Conservation (phyloP, 2,329 filamentous ascomycete species). For the Colletotrichum eleusines region DNA sequence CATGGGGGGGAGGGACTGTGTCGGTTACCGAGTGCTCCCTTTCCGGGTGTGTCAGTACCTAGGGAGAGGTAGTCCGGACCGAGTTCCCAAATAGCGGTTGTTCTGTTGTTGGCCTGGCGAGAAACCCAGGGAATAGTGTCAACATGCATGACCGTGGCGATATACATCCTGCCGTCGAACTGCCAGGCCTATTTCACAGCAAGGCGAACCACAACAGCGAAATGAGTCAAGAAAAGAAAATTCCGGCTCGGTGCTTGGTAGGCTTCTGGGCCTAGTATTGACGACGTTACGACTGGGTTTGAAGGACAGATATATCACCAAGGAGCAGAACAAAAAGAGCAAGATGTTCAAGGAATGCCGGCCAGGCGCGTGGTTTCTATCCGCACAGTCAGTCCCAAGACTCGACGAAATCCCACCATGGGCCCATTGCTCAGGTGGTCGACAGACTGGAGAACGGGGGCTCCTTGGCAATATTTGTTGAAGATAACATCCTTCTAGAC, state of each 20-base stretch:
- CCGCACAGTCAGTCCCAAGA: neutral
- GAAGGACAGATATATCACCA: neutral
- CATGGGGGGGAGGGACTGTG: neutral
- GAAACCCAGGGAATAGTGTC: neutral
- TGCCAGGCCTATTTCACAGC: neutral
- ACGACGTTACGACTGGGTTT: neutral
- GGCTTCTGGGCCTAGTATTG: neutral
- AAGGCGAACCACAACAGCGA: neutral
- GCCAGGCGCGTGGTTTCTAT: neutral
- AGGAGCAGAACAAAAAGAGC: neutral
- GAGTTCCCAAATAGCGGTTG: neutral
- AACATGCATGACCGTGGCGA: constrained; percentile 9
- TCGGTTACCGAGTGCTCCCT: constrained; percentile 14
- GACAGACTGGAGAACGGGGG: neutral
- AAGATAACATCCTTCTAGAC: too few species aligned
- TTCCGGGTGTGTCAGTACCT: neutral
- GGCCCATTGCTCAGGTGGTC: constrained; percentile 3
- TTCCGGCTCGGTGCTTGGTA: neutral
- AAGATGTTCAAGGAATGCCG: constrained; percentile 3
- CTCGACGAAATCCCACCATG: constrained; percentile 4
- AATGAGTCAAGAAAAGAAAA: neutral
- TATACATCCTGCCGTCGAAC: neutral
- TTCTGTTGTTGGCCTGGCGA: neutral
- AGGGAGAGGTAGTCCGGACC: neutral
- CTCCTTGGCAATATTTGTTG: too few species aligned